These are phyloP conservation scores for Alternaria consortialis DNA, from an alignment of 2,329 filamentous ascomycete species.

Conservation along the genomic window DNA sequence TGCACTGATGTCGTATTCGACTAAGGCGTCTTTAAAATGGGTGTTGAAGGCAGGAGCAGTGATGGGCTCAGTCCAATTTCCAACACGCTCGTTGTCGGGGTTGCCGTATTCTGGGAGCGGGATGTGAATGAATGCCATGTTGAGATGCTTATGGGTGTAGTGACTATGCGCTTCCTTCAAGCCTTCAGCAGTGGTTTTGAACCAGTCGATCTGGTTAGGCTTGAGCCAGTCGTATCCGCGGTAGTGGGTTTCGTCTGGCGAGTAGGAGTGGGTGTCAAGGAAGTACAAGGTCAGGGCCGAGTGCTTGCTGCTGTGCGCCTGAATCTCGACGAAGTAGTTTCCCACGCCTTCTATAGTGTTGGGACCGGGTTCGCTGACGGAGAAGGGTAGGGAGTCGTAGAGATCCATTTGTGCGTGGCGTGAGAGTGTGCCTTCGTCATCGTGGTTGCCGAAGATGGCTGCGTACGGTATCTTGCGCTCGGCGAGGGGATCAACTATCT, in stretches of 20 bases:
- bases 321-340: slow-evolving; percentile 92
- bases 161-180: slow-evolving; percentile 76
- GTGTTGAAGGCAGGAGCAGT: slow-evolving; percentile 91
- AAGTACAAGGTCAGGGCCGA: slow-evolving; percentile 95
- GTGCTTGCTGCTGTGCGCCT: slow-evolving; percentile 83
- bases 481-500: slow-evolving; percentile 84
- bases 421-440: slow-evolving; percentile 85
- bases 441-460: slow-evolving; percentile 96
- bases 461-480: slow-evolving; percentile 91
- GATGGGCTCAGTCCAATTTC: slow-evolving; percentile 80
- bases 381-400: slow-evolving; percentile 87
- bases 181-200: slow-evolving; percentile 76
- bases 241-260: slow-evolving; percentile 85
- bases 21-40: slow-evolving; percentile 88
- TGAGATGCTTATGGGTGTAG: slow-evolving; percentile 92
- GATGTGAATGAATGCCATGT: slow-evolving; percentile 97
- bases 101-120: slow-evolving; percentile 88
- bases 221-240: slow-evolving; percentile 99
- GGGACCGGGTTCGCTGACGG: slow-evolving; percentile 84
- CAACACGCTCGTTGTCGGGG: slow-evolving; percentile 66
- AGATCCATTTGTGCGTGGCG: slow-evolving; percentile 84
- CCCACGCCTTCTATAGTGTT: slow-evolving; percentile 87
- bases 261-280: slow-evolving; percentile 91
- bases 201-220: slow-evolving; percentile 93
- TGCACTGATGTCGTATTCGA: slow-evolving; percentile 84